Percentiles rank a stretch among this genome's conserved stretches.
phyloP scores from a whole-genome alignment of 495 filamentous ascomycete genomes.

The Corynascus novoguineensis region DNA sequence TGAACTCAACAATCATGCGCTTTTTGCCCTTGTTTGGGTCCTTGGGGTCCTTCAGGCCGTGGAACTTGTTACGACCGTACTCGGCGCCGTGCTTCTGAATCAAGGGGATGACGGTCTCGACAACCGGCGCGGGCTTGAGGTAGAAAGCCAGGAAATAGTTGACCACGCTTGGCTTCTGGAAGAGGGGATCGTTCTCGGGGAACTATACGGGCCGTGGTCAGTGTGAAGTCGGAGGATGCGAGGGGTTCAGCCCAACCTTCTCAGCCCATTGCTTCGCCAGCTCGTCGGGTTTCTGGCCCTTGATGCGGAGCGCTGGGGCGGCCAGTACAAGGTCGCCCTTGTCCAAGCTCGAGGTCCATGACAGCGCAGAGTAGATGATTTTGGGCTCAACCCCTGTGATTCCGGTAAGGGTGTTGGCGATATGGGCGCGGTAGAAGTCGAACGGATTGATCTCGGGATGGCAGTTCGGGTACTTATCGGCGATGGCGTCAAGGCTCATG shows the following conservation, averaged over 20 bases:
- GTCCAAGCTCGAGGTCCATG: constrained; percentile 78
- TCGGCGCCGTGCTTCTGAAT: constrained; percentile 56
- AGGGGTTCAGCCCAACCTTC: constrained; percentile 45
- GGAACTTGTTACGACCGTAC: constrained; percentile 61
- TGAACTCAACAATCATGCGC: constrained; percentile 58
- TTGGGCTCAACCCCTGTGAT: constrained; percentile 65
- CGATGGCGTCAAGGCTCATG: constrained; percentile 34
- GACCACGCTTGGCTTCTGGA: constrained; percentile 57
- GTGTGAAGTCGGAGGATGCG: background rate
- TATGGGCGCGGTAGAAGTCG: constrained; percentile 82
- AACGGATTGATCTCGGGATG: constrained; percentile 72
- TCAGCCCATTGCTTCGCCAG: constrained; percentile 64
- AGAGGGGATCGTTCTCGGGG: constrained; percentile 65
- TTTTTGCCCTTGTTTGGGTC: constrained; percentile 67
- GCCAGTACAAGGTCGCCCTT: constrained; percentile 85
- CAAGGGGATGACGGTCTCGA: constrained; percentile 55
- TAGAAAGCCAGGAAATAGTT: constrained; percentile 79
- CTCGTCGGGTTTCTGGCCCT: constrained; percentile 73
- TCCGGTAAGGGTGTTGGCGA: constrained; percentile 66
- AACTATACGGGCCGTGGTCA: constrained; percentile 42
- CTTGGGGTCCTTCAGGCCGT: constrained; percentile 61
- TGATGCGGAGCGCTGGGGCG: constrained; percentile 72
- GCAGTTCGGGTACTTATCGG: constrained; percentile 48
- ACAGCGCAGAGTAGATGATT: constrained; percentile 70
- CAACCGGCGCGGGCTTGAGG: constrained; percentile 57